phyloP scores from a whole-genome alignment of 2,329 filamentous ascomycete species.

The Catunica adiposa region DNA sequence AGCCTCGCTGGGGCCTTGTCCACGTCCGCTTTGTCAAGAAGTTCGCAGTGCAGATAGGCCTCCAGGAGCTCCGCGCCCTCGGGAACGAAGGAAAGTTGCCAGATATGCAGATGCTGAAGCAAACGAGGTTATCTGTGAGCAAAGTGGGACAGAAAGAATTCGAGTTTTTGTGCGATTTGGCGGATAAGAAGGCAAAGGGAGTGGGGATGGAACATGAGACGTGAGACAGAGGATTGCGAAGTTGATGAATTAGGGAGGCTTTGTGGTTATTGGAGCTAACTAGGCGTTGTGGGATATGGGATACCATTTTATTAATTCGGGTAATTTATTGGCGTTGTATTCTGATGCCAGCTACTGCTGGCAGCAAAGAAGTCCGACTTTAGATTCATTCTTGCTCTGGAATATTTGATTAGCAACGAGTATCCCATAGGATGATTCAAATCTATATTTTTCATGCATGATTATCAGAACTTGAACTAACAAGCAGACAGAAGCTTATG shows the following conservation, averaged over 20 bases:
- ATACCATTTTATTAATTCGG: not conserved
- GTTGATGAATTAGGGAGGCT: not conserved
- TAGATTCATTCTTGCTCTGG: not conserved
- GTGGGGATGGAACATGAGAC: conserved; percentile 24
- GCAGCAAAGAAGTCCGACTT: not conserved
- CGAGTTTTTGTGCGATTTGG: conserved; percentile 41
- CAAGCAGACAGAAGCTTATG: not conserved
- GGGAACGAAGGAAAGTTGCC: conserved; percentile 42
- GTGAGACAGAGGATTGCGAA: no score
- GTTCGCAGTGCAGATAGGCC: conserved; percentile 51
- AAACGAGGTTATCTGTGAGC: conserved; percentile 68
- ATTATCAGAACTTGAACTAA: not conserved
- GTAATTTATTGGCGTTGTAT: not conserved
- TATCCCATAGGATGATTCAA: no score
- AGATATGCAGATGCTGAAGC: conserved; percentile 69
- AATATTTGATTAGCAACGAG: not conserved
- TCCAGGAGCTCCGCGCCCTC: conserved; percentile 55
- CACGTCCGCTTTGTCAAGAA: conserved; percentile 78
- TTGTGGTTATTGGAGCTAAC: not conserved
- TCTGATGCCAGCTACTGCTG: conserved; percentile 3
- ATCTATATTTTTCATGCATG: no score
- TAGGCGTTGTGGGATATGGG: not conserved
- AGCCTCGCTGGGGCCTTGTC: conserved; percentile 63
- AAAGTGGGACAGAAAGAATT: conserved; percentile 49
- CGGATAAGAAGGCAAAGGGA: conserved; percentile 26